phyloP scores from a whole-genome alignment of 148 eudicot genomes.

The Rhododendron vialii region DNA sequence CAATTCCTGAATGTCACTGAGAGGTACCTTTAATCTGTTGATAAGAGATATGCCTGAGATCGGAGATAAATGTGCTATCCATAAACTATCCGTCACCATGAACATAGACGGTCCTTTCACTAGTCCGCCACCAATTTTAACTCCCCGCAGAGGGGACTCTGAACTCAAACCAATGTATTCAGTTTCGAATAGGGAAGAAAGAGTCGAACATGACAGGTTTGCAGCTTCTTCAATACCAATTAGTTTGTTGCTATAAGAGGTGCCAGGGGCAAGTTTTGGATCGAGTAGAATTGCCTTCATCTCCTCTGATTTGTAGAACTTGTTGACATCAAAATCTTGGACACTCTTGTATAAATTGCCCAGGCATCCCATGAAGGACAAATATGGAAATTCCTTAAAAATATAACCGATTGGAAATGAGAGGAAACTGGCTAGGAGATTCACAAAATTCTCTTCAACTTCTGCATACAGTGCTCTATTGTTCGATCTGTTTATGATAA shows the following conservation, averaged over 20 bases:
- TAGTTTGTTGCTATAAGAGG: neutral
- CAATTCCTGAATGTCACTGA: neutral
- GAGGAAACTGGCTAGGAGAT: conserved; percentile 14
- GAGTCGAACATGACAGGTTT: neutral
- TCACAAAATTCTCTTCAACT: conserved; percentile 9
- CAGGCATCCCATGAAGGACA: conserved; percentile 15
- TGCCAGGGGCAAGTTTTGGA: conserved; percentile 17
- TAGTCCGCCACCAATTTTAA: neutral
- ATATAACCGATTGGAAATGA: conserved; percentile 13
- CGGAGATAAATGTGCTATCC: conserved; percentile 1
- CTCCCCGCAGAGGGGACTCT: neutral
- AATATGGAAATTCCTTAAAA: neutral
- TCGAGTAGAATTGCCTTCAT: conserved; percentile 14
- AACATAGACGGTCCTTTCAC: conserved; percentile 1
- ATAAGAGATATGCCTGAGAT: conserved; percentile 7
- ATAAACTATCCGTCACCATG: conserved; percentile 8
- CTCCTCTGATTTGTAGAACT: neutral
- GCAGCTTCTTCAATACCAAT: neutral
- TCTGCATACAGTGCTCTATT: conserved; percentile 11
- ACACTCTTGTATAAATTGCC: conserved; percentile 10
- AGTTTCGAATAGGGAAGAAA: neutral
- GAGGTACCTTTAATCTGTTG: neutral
- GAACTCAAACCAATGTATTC: rapidly evolving
- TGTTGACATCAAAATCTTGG: neutral
- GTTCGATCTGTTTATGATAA: neutral